Evolutionary conservation across 192 early-diverging fungal species (phyloP).

Genomic region (Rhizophagus prolifer): DNA sequence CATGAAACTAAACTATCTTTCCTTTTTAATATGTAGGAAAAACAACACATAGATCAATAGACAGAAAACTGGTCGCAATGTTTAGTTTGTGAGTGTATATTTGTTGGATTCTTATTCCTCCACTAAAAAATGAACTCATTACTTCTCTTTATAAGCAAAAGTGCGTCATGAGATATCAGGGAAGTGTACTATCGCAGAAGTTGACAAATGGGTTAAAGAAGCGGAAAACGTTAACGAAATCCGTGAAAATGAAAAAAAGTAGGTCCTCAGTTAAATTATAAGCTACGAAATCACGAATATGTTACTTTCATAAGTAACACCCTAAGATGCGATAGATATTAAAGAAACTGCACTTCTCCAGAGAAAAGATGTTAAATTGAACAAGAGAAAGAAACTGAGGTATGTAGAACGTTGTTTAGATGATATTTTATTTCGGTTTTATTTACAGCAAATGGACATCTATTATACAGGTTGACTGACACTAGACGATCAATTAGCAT

Average conservation of each 20-base stretch:
- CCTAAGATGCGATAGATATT: too few relatives aligned
- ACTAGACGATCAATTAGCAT: too few relatives aligned
- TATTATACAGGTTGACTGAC: too few relatives aligned
- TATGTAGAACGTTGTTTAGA: too few relatives aligned
- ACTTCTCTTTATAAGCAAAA: constrained; percentile 29
- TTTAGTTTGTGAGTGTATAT: constrained; percentile 23
- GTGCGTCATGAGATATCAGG: constrained; percentile 25
- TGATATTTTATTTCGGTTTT: too few relatives aligned
- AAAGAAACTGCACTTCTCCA: too few relatives aligned
- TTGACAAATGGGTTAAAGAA: constrained; percentile 28
- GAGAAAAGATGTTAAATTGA: too few relatives aligned
- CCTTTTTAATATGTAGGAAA: constrained; percentile 25
- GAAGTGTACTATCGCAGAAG: constrained; percentile 23
- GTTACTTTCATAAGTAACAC: too few relatives aligned
- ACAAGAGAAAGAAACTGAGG: too few relatives aligned
- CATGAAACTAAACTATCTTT: constrained; percentile 22
- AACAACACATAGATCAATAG: constrained; percentile 11
- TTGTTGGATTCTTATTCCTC: constrained; percentile 27
- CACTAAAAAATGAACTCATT: constrained; percentile 19
- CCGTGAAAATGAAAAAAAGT: constrained; percentile 20
- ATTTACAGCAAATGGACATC: too few relatives aligned
- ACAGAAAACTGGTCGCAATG: constrained; percentile 16
- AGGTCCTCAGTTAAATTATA: not conserved
- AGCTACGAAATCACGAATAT: too few relatives aligned
- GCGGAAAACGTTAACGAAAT: constrained; percentile 17